Percentiles rank a stretch among this genome's conserved stretches.
Evolutionary conservation across 176 grass and related monocot species (phyloP).

Genomic region (Olyra latifolia): DNA sequence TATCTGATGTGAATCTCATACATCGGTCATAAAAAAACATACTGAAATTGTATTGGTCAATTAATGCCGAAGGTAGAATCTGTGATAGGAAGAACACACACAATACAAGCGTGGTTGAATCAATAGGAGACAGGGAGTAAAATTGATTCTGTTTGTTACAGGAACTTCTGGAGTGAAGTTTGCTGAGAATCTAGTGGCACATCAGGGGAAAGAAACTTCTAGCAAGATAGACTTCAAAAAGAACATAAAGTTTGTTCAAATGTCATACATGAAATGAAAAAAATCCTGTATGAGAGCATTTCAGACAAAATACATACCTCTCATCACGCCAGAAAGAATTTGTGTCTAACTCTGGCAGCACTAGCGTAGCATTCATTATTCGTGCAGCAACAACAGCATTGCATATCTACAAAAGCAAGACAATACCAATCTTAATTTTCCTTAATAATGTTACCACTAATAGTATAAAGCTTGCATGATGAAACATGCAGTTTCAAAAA

Average conservation of each 20-base stretch:
- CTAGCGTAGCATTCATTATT: slow-evolving; percentile 96
- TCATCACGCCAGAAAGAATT: slow-evolving; percentile 99
- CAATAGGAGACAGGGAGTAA: neutral
- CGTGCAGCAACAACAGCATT: slow-evolving; percentile 98
- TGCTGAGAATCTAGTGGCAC: neutral
- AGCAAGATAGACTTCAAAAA: neutral
- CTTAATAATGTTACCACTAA: slow-evolving; percentile 34
- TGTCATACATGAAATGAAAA: neutral
- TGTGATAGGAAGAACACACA: neutral
- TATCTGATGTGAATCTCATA: neutral
- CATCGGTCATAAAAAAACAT: neutral
- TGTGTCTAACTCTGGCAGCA: slow-evolving; percentile 91
- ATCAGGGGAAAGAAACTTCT: neutral
- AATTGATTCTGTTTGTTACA: neutral
- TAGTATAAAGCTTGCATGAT: slow-evolving; percentile 19
- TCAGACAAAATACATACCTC: slow-evolving; percentile 52
- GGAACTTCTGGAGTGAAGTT: neutral
- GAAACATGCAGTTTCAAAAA: slow-evolving; percentile 22
- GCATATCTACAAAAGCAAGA: slow-evolving; percentile 78
- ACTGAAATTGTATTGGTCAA: neutral
- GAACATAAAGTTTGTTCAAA: neutral
- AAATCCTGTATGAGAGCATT: neutral
- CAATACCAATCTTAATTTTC: slow-evolving; percentile 13
- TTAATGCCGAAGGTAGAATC: neutral
- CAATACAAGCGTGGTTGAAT: neutral